phyloP scores from a whole-genome alignment of 2,329 filamentous ascomycete species.

The Pestalotiopsis sp. region DNA sequence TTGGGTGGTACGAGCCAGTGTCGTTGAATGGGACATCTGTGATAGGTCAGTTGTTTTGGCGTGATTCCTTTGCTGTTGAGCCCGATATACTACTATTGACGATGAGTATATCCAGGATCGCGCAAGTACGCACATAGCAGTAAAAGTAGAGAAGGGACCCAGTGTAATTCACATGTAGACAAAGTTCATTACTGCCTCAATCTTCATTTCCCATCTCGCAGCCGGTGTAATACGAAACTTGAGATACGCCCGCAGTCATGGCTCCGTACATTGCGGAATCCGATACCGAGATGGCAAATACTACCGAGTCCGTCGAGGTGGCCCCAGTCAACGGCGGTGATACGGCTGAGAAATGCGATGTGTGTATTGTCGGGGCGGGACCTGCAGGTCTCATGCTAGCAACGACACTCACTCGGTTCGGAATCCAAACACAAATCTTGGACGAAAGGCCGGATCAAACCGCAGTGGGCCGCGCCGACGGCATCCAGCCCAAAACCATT shows the following conservation, averaged over 20 bases:
- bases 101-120: background rate
- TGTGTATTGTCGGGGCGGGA: slow-evolving; percentile 58
- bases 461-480: slow-evolving; percentile 65
- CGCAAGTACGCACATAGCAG: background rate
- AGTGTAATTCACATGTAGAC: background rate
- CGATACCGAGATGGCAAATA: background rate
- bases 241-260: too few species aligned
- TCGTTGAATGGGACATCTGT: background rate
- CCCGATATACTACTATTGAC: background rate
- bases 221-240: too few species aligned
- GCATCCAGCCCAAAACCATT: slow-evolving; percentile 77
- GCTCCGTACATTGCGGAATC: slow-evolving; percentile 4
- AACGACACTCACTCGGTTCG: slow-evolving; percentile 59
- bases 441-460: slow-evolving; percentile 73
- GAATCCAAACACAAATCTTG: slow-evolving; percentile 65
- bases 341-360: slow-evolving; percentile 26
- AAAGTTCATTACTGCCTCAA: background rate
- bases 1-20: background rate
- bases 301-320: background rate
- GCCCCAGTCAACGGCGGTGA: slow-evolving; percentile 10
- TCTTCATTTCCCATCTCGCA: background rate
- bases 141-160: background rate
- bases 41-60: background rate
- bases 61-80: background rate
- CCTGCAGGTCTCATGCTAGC: slow-evolving; percentile 60